Percentiles rank a stretch among this genome's conserved stretches.
Conservation (phyloP, 2,329 filamentous ascomycete genomes). For the Myriosclerotinia duriaeana region DNA sequence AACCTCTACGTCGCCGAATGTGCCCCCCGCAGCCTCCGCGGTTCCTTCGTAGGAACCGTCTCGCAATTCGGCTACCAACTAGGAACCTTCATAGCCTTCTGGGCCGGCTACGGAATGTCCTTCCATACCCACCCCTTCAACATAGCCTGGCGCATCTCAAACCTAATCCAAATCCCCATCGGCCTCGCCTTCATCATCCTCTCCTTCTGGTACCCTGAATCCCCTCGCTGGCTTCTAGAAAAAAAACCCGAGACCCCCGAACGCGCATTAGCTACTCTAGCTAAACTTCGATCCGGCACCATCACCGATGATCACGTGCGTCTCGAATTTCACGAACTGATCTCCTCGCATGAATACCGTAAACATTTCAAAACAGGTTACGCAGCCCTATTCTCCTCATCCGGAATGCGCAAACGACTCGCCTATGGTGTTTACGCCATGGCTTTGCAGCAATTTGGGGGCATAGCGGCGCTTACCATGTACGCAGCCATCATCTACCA, state of each 20-base stretch:
- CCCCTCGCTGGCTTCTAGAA: constrained; percentile 63
- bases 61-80: constrained; percentile 48
- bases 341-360: constrained; percentile 68
- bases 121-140: constrained; percentile 45
- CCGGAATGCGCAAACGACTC: constrained; percentile 65
- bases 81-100: constrained; percentile 47
- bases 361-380: constrained; percentile 60
- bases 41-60: constrained; percentile 45
- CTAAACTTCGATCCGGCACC: constrained; percentile 60
- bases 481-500: constrained; percentile 71
- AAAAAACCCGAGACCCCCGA: constrained; percentile 60
- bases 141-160: constrained; percentile 47
- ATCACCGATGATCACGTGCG: constrained; percentile 67
- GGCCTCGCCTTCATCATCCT: constrained; percentile 55
- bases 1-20: constrained; percentile 47
- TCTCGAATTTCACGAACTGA: constrained; percentile 62
- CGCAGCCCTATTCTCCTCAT: constrained; percentile 66
- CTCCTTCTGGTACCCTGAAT: constrained; percentile 61
- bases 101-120: constrained; percentile 47
- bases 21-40: constrained; percentile 43
- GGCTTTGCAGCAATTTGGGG: constrained; percentile 69
- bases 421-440: constrained; percentile 65
- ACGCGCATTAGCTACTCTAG: constrained; percentile 57
- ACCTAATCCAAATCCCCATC: constrained; percentile 46
- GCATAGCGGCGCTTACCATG: constrained; percentile 69